Base-by-base conservation (phyloP, 176 grass and related monocot species). In the Poa pratensis region DNA sequence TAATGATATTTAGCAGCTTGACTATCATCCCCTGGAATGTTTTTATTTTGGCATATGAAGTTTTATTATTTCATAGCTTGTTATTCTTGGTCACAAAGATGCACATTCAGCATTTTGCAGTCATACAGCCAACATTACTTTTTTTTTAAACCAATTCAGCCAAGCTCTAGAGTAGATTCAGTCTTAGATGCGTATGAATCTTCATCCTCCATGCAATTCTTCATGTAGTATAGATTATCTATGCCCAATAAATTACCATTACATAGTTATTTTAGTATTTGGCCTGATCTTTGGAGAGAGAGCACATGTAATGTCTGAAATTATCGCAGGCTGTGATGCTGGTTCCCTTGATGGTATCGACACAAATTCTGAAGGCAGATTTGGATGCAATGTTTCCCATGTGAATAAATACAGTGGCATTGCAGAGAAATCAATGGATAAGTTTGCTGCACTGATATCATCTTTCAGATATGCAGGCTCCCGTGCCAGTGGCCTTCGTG, bases 341-440 rank as follows among this genome's bases (percentile, higher is more conserved):
- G 52, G 70, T 69, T 59, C 72, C 15, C 39, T 80, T 55, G 57
- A 87, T 34, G 82, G 45, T 73, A 45, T 43, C 64, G 51, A 77
- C 59, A 60, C 50, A 62, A 85, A 90, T 49, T 32, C 73, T 64
- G 83, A 89, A 72, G 83, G 80, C 34, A 94, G 70, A 86, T 95
- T 95, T 53, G 93, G 96, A 73, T 98, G 93, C 80, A 78, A 94
- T 70, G 76, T 98, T 81, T 92, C 96, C 19, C 96, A 98, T 87
- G 86, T 98, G 66, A 89, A 90, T 78, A 86, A 62, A 58, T 98
- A 98, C 74, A 86, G 60, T 52, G 89, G 85, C 80, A 93, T 98
- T 84, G 96, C 96, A 16, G 89, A 95, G 84, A 98, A 95, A 90
- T 98, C 96, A 53, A 91, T 98, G 93, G 96, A 98, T 34, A 93